Evolutionary conservation across 768 basidiomycete genomes (phyloP).

Genomic region (Collybia mongolica): DNA sequence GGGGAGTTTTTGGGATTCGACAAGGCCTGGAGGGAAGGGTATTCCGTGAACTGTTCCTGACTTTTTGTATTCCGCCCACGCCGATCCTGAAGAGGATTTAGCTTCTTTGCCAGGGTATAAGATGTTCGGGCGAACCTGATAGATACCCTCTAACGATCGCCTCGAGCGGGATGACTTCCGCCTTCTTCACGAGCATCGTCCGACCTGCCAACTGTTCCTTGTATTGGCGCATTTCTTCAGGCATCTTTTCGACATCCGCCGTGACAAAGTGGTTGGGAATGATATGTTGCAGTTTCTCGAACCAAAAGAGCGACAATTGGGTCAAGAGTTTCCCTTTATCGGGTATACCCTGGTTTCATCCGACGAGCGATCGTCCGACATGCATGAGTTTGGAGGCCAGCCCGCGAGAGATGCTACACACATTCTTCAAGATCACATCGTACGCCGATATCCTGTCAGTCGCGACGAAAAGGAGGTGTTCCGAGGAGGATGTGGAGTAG

Average conservation of each 20-base stretch:
- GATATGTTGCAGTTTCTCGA: conserved; percentile 72
- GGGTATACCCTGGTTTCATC: conserved; percentile 77
- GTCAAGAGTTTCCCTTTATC: conserved; percentile 91
- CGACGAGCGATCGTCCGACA: neutral
- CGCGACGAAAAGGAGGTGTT: conserved; percentile 87
- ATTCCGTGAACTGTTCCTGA: conserved; percentile 88
- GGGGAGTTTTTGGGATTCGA: conserved; percentile 83
- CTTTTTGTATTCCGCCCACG: conserved; percentile 92
- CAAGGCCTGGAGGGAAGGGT: conserved; percentile 64
- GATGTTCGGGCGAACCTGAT: conserved; percentile 58
- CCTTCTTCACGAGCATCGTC: conserved; percentile 88
- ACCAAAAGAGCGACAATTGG: conserved; percentile 94
- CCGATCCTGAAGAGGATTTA: conserved; percentile 65
- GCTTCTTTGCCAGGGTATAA: neutral
- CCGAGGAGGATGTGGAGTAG: conserved; percentile 70
- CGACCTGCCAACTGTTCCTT: conserved; percentile 77
- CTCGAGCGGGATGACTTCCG: conserved; percentile 87
- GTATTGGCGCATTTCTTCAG: conserved; percentile 72
- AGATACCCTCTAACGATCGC: conserved; percentile 96
- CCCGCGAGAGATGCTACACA: conserved; percentile 38
- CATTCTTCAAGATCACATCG: conserved; percentile 93
- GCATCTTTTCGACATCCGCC: conserved; percentile 77
- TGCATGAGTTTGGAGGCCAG: conserved; percentile 1
- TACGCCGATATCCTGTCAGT: conserved; percentile 96
- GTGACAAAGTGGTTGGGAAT: conserved; percentile 92